Base-by-base conservation (phyloP, 352 stramenopile species). In the Globisporangium parvum region DNA sequence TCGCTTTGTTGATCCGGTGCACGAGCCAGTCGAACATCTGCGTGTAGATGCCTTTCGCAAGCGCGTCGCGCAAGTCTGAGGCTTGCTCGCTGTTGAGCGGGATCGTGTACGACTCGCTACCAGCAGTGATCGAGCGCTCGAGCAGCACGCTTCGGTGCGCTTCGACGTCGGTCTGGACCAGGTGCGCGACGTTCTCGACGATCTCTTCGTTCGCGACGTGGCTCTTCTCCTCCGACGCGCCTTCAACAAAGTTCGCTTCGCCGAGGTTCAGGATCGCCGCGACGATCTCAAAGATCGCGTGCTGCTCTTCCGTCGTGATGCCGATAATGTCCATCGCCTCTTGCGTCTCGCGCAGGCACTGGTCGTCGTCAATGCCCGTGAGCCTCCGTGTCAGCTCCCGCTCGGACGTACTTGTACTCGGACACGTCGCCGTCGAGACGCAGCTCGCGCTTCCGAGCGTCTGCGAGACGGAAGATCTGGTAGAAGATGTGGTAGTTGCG, bases 401-500 rank as follows among this genome's bases (percentile, higher is more conserved):
- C 71, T 6, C 69, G 63, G 70, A 95, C 87, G 59, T 90, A 94
- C 56, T 91, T 86, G 70, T 91, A 91, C 57, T 74, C 80, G 6
- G 65, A 66, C 8, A 71, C 85, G 40, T 73, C 62, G 3, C 87
- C 79, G 21, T 77, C 68, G 26, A 88, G 70, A 42, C 77, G 78
- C 47, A 94, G 68, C 33, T 79, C 69, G 40, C 47, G 53, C 57
- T 77, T 87, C 1, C 76, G 70, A 2, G 60, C 66, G 15, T 75
- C 63, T 0, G 63, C 47, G 18, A 91, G 69, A 18, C 66, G 67
- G 66, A 95, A 88, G 51, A 98, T 79, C 68, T 98, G 86, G 77
- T 99, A 98, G 70, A 99, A 99, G 37, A 99, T 85, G 72, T 99
- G 96, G 80, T 98, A 99, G 70, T 99, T 99, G 44, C 96, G 76